Evolutionary conservation across 352 stramenopile species (phyloP), one percentile per base, ranked within the genome.

Genomic region (Elongisporangium senticosum): DNA sequence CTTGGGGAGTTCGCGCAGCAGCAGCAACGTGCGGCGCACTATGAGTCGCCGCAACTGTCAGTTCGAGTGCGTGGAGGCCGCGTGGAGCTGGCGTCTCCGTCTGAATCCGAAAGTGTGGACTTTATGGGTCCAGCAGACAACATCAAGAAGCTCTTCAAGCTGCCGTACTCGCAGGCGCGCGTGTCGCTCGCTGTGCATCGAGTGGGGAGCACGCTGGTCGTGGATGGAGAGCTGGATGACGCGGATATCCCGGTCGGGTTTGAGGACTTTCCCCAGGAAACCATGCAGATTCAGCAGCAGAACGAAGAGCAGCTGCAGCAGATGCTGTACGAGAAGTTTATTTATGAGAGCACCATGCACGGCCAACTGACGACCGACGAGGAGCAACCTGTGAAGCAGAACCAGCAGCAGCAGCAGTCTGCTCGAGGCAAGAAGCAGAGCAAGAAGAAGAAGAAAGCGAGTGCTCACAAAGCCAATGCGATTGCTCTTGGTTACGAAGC

Each of bases 71-170:
- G 83, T 22, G 78, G 77, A 7, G 74, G 68, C 48, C 73, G 81
- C 40, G 77, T 95, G 21, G 85, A 95, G 62, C 61, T 95, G 11
- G 70, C 82, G 21, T 89, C 81, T 7, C 67, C 76, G 2, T 78
- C 75, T 1, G 78, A 90, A 20, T 81, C 91, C 17, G 72, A 91
- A 14, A 53, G 80, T 0, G 79, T 93, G 53, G 77, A 95, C 54
- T 95, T 92, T 51, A 56, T 95, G 37, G 86, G 86, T 0, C 86
- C 86, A 0, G 86, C 86, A 0, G 86, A 95, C 63, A 91, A 91
- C 56, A 92, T 95, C 57, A 95, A 95, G 64, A 81, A 78, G 39
- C 72, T 95, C 2, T 95, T 95, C 62, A 95, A 95, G 63, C 61
- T 95, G 55, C 83, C 86, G 33, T 95, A 95, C 64, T 93, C 86